Percentiles rank a stretch among this genome's conserved stretches.
Conservation (phyloP, 768 basidiomycete genomes). For the Epithele typhae region DNA sequence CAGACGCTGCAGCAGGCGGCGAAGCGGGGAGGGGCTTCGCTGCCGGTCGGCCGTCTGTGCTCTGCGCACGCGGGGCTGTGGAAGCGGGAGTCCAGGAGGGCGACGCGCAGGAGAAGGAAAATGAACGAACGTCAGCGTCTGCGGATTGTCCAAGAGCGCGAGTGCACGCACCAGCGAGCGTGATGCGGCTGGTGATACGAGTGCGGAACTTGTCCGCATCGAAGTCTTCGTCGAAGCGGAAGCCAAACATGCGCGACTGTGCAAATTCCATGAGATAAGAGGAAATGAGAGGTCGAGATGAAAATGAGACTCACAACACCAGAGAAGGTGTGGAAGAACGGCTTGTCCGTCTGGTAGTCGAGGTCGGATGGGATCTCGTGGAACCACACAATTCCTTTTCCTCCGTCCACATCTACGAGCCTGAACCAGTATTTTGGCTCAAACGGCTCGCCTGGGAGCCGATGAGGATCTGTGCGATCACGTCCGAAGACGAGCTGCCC, state of each 20-base stretch:
- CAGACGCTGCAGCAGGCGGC: background rate
- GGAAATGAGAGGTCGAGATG: conserved; percentile 16
- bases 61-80: conserved; percentile 8
- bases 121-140: conserved; percentile 3
- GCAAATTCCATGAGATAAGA: background rate
- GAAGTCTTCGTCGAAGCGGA: conserved; percentile 55
- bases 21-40: background rate
- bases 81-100: background rate
- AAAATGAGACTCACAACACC: conserved; percentile 58
- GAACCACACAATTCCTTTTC: conserved; percentile 58
- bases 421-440: conserved; percentile 55
- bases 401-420: conserved; percentile 51
- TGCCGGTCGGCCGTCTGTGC: background rate
- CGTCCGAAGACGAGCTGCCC: conserved; percentile 55
- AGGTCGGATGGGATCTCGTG: conserved; percentile 58
- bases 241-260: conserved; percentile 45
- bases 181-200: conserved; percentile 51
- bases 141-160: background rate
- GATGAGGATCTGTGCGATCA: conserved; percentile 18
- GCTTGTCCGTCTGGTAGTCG: conserved; percentile 77
- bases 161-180: conserved; percentile 32
- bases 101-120: background rate
- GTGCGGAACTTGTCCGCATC: conserved; percentile 59
- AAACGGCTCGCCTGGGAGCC: conserved; percentile 22
- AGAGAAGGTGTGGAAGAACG: conserved; percentile 89